A percentile compares a stretch with the other conserved stretches of the same genome.
These are phyloP conservation scores for Bryoerythrophyllum caledonicum DNA, from an alignment of 225 moss, liverwort and hornwort species.

Conservation along the genomic window DNA sequence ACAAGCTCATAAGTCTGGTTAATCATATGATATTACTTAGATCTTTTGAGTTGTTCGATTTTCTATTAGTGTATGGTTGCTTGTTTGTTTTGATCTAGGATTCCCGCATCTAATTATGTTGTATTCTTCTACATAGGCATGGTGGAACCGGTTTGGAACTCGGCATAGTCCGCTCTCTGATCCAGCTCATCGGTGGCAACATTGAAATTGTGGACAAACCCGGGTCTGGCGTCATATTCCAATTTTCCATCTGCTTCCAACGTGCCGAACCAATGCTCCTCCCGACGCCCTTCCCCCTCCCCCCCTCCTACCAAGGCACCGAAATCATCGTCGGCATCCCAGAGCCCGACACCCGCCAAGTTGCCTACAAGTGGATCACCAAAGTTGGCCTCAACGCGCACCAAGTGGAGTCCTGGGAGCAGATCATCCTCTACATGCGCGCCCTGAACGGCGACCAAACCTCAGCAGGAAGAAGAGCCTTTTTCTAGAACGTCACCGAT, in stretches of 20 bases:
- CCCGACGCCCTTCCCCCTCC: constrained; percentile 31
- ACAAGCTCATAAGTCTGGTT: not conserved
- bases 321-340: constrained; percentile 76
- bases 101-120: not conserved
- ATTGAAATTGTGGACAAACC: constrained; percentile 68
- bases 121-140: constrained; percentile 44
- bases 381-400: constrained; percentile 55
- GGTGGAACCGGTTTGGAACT: constrained; percentile 82
- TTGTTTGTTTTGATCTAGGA: constrained; percentile 4
- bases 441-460: constrained; percentile 34
- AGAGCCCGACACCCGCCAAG: constrained; percentile 62
- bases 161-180: constrained; percentile 74
- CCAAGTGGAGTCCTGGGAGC: constrained; percentile 71
- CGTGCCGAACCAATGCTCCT: constrained; percentile 23
- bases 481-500: constrained; percentile 19
- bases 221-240: constrained; percentile 68
- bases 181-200: constrained; percentile 77
- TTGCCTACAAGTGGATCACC: constrained; percentile 68
- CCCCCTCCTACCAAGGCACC: constrained; percentile 41
- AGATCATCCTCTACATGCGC: constrained; percentile 56
- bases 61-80: constrained; percentile 10
- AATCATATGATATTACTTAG: not conserved
- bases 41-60: constrained; percentile 7
- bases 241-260: constrained; percentile 67
- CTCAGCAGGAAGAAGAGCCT: constrained; percentile 18